Conservation (phyloP, 129 eudicot genomes). For the Lactuca sativa region DNA sequence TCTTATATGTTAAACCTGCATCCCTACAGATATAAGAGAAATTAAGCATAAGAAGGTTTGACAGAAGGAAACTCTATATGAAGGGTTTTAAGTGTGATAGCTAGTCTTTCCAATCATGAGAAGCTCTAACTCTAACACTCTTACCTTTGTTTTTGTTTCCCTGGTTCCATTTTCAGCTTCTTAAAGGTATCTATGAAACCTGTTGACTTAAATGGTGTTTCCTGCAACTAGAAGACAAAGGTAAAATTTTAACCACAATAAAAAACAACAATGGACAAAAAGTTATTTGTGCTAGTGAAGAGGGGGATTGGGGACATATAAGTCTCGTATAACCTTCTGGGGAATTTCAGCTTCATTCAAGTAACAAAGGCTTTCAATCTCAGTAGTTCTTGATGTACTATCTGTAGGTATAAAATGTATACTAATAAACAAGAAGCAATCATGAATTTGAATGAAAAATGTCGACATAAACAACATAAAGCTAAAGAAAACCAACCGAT, state of each 20-base stretch:
- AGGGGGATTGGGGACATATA: neutral
- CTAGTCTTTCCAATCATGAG: constrained; percentile 43
- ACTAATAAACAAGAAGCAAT: neutral
- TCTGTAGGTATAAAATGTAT: constrained; percentile 68
- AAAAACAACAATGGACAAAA: neutral
- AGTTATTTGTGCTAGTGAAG: neutral
- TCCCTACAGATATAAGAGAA: constrained; percentile 29
- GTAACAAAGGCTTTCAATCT: constrained; percentile 48
- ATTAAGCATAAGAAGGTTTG: constrained; percentile 22
- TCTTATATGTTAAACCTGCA: constrained; percentile 18
- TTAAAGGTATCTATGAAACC: constrained; percentile 19
- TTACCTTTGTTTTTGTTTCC: neutral
- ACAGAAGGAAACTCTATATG: constrained; percentile 12
- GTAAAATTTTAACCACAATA: neutral
- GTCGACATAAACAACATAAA: neutral
- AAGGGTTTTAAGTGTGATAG: constrained; percentile 29
- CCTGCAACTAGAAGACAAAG: neutral
- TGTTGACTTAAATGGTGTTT: constrained; percentile 18
- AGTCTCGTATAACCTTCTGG: constrained; percentile 30
- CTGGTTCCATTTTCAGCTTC: constrained; percentile 26
- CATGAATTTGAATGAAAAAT: neutral
- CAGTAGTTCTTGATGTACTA: constrained; percentile 47
- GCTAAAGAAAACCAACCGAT: neutral
- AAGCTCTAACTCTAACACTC: too few relatives aligned
- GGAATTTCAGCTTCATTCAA: constrained; percentile 38